These are phyloP conservation scores for Hippophae gyantsensis DNA, from an alignment of 306 rosid species.

Conservation along the genomic window DNA sequence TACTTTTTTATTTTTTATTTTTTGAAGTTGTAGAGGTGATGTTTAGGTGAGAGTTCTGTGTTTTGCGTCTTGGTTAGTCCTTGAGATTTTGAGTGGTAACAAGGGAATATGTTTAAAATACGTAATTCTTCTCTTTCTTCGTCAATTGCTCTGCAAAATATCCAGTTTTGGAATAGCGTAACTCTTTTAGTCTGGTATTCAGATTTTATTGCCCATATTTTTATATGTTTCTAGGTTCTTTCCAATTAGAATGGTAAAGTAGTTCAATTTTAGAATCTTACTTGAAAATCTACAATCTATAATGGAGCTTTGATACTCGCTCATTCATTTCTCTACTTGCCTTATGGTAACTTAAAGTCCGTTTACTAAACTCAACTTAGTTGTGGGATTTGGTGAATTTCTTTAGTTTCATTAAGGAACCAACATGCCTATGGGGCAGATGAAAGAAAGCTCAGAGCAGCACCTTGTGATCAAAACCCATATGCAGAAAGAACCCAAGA, in stretches of 20 bases:
- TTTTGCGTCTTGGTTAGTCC: conserved; percentile 18
- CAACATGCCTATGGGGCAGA: conserved; percentile 85
- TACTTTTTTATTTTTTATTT: conserved; percentile 15
- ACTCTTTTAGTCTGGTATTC: conserved; percentile 6
- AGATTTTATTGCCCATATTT: background rate
- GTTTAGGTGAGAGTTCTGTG: conserved; percentile 11
- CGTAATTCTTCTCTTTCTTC: conserved; percentile 3
- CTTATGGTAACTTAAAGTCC: conserved; percentile 23
- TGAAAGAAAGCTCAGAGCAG: conserved; percentile 93
- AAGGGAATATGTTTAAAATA: background rate
- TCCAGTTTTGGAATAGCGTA: conserved; percentile 14
- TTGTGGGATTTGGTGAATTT: conserved; percentile 28
- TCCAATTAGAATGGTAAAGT: background rate
- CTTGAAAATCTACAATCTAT: background rate
- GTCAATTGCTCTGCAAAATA: conserved; percentile 19
- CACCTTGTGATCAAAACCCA: conserved; percentile 88
- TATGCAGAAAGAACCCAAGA: conserved; percentile 49
- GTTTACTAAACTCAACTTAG: conserved; percentile 13
- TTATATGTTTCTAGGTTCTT: conserved; percentile 5
- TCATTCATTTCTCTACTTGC: background rate
- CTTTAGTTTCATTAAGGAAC: conserved; percentile 13
- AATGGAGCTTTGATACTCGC: no score
- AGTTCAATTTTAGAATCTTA: conserved; percentile 23
- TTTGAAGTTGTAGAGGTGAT: conserved; percentile 15
- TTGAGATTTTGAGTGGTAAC: conserved; percentile 18